phyloP scores from a whole-genome alignment of 2,329 filamentous ascomycete species.

The Arthrobotrys sphaeroides region DNA sequence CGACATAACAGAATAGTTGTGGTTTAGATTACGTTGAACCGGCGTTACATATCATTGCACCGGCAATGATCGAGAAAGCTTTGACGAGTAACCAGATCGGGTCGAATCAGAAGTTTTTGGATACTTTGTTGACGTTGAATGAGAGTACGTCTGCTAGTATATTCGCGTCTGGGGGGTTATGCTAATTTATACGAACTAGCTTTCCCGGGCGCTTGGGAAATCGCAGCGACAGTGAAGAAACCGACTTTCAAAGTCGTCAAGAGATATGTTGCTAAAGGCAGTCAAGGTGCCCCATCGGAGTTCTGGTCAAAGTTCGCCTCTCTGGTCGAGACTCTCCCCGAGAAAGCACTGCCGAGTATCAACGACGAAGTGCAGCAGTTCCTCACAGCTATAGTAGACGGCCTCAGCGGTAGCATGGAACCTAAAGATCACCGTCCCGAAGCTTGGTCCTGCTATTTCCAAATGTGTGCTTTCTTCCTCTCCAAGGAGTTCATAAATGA shows the following conservation, averaged over 20 bases:
- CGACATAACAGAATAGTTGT: slow-evolving; percentile 46
- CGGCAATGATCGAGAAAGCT: slow-evolving; percentile 75
- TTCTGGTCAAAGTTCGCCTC: slow-evolving; percentile 77
- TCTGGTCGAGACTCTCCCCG: slow-evolving; percentile 70
- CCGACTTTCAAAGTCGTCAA: slow-evolving; percentile 69
- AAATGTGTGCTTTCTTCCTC: slow-evolving; percentile 69
- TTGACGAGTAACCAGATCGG: slow-evolving; percentile 76
- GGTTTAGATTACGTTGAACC: slow-evolving; percentile 64
- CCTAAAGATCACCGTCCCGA: slow-evolving; percentile 72
- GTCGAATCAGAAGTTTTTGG: slow-evolving; percentile 76
- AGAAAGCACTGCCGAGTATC: slow-evolving; percentile 67
- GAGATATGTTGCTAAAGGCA: slow-evolving; percentile 81
- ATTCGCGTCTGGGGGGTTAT: slow-evolving; percentile 62
- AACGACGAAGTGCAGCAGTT: slow-evolving; percentile 70
- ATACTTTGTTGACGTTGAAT: slow-evolving; percentile 72
- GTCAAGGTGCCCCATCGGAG: slow-evolving; percentile 75
- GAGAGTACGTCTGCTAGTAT: slow-evolving; percentile 65
- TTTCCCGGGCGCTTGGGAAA: slow-evolving; percentile 49
- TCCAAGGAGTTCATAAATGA: slow-evolving; percentile 55
- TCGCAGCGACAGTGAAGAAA: slow-evolving; percentile 65
- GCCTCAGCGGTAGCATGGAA: slow-evolving; percentile 79
- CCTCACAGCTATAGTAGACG: slow-evolving; percentile 73
- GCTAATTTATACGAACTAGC: slow-evolving; percentile 56
- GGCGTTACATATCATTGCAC: slow-evolving; percentile 67
- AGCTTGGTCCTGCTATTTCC: slow-evolving; percentile 80